Percentiles rank a stretch among this genome's conserved stretches.
These are phyloP conservation scores for Starmerella floris DNA, from an alignment of 805 yeast genomes.

Conservation along the genomic window DNA sequence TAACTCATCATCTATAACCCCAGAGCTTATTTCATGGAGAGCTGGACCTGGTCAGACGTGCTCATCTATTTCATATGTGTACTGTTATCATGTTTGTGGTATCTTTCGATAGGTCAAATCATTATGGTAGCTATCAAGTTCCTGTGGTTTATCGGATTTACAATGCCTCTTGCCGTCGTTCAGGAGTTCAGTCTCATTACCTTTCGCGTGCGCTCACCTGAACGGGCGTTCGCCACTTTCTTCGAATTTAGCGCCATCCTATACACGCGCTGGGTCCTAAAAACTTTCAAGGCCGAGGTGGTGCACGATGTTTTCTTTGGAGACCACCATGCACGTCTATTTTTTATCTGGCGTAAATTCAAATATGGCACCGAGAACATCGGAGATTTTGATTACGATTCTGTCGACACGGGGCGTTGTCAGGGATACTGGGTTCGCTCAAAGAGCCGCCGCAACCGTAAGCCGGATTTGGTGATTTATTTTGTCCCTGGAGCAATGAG, in stretches of 20 bases:
- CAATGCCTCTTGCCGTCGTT: slow-evolving; percentile 21
- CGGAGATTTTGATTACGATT: slow-evolving; percentile 22
- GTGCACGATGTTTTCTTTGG: slow-evolving; percentile 22
- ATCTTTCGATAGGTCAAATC: slow-evolving; percentile 1
- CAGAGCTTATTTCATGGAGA: too few species aligned
- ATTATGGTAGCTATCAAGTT: background rate
- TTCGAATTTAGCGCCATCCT: slow-evolving; percentile 21
- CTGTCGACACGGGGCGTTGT: slow-evolving; percentile 19
- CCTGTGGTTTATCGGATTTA: slow-evolving; percentile 13
- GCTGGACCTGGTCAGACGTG: slow-evolving; percentile 19
- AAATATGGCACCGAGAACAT: slow-evolving; percentile 25
- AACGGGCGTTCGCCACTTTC: slow-evolving; percentile 18
- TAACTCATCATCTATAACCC: too few species aligned
- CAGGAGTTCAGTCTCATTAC: slow-evolving; percentile 18
- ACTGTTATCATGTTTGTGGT: background rate
- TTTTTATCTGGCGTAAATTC: slow-evolving; percentile 22
- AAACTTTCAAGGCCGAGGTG: slow-evolving; percentile 18
- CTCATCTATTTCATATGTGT: slow-evolving; percentile 4
- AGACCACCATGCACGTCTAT: slow-evolving; percentile 14
- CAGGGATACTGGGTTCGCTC: slow-evolving; percentile 29
- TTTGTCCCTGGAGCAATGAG: slow-evolving; percentile 33
- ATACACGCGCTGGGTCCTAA: slow-evolving; percentile 20
- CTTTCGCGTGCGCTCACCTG: slow-evolving; percentile 22
- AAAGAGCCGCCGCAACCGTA: slow-evolving; percentile 20
- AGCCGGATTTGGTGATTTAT: slow-evolving; percentile 33